A percentile compares a stretch with the other conserved stretches of the same genome.
These are phyloP conservation scores for Trichosporon ovoides DNA, from an alignment of 1,284 basidiomycete species.

Conservation along the genomic window DNA sequence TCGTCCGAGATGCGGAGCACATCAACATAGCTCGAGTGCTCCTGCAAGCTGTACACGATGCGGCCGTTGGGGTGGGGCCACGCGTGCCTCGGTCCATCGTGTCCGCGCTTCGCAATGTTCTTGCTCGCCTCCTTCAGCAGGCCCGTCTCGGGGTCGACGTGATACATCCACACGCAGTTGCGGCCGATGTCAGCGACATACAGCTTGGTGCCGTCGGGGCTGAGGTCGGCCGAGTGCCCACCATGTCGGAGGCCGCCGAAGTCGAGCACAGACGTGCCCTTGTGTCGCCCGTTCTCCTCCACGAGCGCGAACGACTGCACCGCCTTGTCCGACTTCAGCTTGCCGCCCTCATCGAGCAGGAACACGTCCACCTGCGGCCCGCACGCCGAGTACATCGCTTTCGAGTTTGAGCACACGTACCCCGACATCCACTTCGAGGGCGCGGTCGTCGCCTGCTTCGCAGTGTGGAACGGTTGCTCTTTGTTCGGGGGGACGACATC, in stretches of 20 bases:
- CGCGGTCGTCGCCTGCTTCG: conserved; percentile 24
- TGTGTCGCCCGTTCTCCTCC: conserved; percentile 10
- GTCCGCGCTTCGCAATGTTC: conserved; percentile 39
- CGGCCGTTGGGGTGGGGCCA: conserved; percentile 47
- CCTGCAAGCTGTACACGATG: conserved; percentile 44
- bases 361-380: conserved; percentile 48
- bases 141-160: conserved; percentile 31
- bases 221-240: conserved; percentile 37
- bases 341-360: conserved; percentile 35
- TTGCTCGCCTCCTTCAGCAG: conserved; percentile 38
- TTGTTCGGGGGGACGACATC: conserved; percentile 12
- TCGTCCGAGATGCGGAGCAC: conserved; percentile 17
- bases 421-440: conserved; percentile 33
- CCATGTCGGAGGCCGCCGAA: conserved; percentile 44
- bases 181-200: conserved; percentile 47
- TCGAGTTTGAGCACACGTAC: conserved; percentile 33
- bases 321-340: conserved; percentile 25
- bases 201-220: conserved; percentile 38
- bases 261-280: conserved; percentile 27
- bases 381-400: conserved; percentile 47
- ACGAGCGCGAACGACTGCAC: conserved; percentile 22
- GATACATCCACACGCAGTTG: conserved; percentile 48
- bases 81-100: conserved; percentile 49
- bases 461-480: conserved; percentile 10
- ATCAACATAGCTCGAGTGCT: conserved; percentile 24